Evolutionary conservation across 83 land plant genomes (phyloP).

Genomic region (Thuja plicata): DNA sequence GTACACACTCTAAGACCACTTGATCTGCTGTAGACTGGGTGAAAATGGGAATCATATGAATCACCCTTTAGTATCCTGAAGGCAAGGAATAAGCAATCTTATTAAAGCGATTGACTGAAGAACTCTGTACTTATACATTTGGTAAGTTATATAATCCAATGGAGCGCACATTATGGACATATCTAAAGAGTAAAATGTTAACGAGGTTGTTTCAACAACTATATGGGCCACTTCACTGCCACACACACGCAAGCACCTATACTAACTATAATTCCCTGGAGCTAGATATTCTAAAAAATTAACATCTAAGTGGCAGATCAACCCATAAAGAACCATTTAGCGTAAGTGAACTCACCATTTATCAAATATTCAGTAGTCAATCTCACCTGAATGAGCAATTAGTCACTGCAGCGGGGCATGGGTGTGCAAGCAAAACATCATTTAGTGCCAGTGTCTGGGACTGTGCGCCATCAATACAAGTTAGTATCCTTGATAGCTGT

Average conservation of each 20-base stretch:
- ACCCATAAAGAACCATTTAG: not conserved
- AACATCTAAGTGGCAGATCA: not conserved
- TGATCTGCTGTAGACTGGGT: conserved; percentile 70
- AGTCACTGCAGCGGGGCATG: conserved; percentile 90
- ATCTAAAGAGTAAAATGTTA: not conserved
- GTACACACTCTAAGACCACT: conserved; percentile 95
- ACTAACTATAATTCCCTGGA: not conserved
- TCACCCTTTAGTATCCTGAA: conserved; percentile 45
- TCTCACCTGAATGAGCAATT: conserved; percentile 82
- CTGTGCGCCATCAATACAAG: conserved; percentile 46
- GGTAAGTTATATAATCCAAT: not conserved
- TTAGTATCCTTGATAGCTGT: conserved; percentile 63
- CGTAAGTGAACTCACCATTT: not conserved
- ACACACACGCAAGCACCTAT: not conserved
- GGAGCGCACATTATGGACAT: not conserved
- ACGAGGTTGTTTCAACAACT: not conserved
- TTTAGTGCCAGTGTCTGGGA: conserved; percentile 68
- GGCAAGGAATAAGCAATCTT: not conserved
- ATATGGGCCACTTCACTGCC: not conserved
- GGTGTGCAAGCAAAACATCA: conserved; percentile 85
- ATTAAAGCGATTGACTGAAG: not conserved
- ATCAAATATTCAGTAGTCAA: not conserved
- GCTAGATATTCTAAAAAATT: not conserved
- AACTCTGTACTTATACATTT: not conserved
- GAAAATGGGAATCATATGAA: conserved; percentile 16